Base-by-base conservation (phyloP, 2,329 filamentous ascomycete species). In the Hymenotorrendiella dingleyae region DNA sequence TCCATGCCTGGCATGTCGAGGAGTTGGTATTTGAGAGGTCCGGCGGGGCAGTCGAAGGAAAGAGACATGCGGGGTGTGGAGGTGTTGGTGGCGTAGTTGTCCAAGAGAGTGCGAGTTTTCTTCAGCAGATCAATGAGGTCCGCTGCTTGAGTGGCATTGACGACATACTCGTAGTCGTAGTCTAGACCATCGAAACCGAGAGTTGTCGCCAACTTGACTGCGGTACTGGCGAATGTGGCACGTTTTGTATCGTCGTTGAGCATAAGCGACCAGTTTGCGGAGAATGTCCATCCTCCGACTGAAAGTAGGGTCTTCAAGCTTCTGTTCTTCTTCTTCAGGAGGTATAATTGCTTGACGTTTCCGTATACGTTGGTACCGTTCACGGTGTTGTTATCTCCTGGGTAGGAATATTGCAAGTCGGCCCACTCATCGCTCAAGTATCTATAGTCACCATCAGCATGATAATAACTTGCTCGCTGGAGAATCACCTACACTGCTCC, bases 281-380 rank as follows among this genome's bases (percentile, higher is more conserved):
- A 87, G 65, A 88, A 93, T 0, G 83, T 88, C 83, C 83, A 91
- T 28, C 88, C 87, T 40, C 88, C 87, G 50, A 94, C 86, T 36
- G 78, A 86, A 4, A 94, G 72, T 20, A 93, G 68, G 1, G 84
- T 72, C 60, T 93, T 93, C 36, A 94, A 62, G 36, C 86, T 77
- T n/a, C 86, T 79, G 62, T 94, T 82, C 47, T 71, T 64, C 62
- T 88, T 80, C 66, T 94, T 94, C 29, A 87, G 69, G 6, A 85
- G 66, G 59, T 77, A 86, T 1, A 94, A 69, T 57, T 93, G 84
- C 67, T 91, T 94, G 47, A 91, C 62, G 61, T 84, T 90, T 36
- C 89, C 88, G 38, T 86, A 0, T 38, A 82, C 76, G 58, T 93
- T 91, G 46, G 69, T 81, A 9, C 82, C 71, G 0, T 11, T 77